phyloP scores from a whole-genome alignment of 192 early-diverging fungal genomes.

The Borealophlyctis nickersoniae region DNA sequence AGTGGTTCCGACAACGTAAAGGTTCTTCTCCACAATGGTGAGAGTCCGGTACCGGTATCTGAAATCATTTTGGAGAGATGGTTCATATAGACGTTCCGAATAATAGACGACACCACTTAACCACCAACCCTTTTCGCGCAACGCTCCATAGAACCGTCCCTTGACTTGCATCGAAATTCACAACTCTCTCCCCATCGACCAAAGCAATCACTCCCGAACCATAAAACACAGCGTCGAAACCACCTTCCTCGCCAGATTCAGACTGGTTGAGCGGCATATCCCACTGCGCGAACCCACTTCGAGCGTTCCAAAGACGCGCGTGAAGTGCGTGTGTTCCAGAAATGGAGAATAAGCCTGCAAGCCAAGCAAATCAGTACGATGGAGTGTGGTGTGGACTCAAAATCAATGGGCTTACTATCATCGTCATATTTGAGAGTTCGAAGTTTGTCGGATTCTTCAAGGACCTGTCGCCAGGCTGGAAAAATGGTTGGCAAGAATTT shows the following conservation, averaged over 20 bases:
- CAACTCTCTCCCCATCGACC: conserved; percentile 10
- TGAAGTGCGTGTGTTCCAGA: conserved; percentile 34
- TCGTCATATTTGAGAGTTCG: conserved; percentile 27
- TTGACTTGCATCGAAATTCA: conserved; percentile 8
- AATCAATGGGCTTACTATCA: conserved; percentile 2
- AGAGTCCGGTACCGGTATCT: not conserved
- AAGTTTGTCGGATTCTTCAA: conserved; percentile 59
- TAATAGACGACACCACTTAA: not conserved
- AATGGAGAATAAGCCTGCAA: conserved; percentile 38
- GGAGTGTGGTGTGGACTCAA: not conserved
- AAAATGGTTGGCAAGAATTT: not conserved
- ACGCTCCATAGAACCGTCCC: conserved; percentile 18
- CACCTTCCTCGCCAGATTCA: conserved; percentile 4
- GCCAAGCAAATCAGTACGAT: not conserved
- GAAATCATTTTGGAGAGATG: not conserved
- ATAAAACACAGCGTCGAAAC: conserved; percentile 17
- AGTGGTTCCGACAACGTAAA: conserved; percentile 18
- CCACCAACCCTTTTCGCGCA: not conserved
- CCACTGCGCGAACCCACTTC: conserved; percentile 44
- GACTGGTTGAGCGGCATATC: not conserved
- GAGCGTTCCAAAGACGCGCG: conserved; percentile 43
- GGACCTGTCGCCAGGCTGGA: conserved; percentile 75
- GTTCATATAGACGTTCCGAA: not conserved
- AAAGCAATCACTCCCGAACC: conserved; percentile 8
- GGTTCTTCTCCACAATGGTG: not conserved